Percentiles rank a stretch among this genome's conserved stretches.
phyloP scores from a whole-genome alignment of 805 yeast species.

The Yarrowia keelungensis region DNA sequence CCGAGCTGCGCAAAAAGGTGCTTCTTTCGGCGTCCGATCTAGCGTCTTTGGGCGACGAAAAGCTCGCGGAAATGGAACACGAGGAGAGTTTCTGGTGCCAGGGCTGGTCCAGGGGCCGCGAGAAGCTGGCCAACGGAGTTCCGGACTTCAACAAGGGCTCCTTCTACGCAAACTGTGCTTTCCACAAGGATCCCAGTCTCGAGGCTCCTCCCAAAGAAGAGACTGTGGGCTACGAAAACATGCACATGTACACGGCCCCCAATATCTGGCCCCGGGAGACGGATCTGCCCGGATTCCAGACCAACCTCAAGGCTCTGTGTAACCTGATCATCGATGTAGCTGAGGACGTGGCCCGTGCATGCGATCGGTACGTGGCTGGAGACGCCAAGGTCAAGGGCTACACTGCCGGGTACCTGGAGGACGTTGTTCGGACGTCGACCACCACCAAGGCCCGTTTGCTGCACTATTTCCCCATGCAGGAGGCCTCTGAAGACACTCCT shows the following conservation, averaged over 20 bases:
- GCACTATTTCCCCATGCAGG: constrained; percentile 57
- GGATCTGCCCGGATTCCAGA: constrained; percentile 44
- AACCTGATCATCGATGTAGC: constrained; percentile 59
- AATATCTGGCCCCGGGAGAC: constrained; percentile 61
- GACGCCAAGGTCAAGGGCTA: constrained; percentile 47
- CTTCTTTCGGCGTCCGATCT: constrained; percentile 55
- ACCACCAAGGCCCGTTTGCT: constrained; percentile 65
- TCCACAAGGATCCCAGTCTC: constrained; percentile 53
- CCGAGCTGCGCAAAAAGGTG: constrained; percentile 54
- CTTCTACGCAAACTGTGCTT: constrained; percentile 64
- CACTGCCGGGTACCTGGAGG: constrained; percentile 52
- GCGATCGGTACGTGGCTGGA: constrained; percentile 56
- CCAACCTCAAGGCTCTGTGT: constrained; percentile 45
- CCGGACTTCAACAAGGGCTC: constrained; percentile 64
- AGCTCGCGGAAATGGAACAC: constrained; percentile 54
- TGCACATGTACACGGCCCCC: constrained; percentile 56
- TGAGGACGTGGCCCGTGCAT: constrained; percentile 58
- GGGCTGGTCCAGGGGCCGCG: constrained; percentile 70
- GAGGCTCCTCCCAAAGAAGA: constrained; percentile 55
- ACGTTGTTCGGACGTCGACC: constrained; percentile 58
- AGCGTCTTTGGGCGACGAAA: constrained; percentile 52
- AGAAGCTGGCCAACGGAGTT: constrained; percentile 55
- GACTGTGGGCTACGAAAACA: constrained; percentile 48
- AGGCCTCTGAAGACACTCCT: constrained; percentile 1
- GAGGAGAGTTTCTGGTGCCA: constrained; percentile 61